Evolutionary conservation across 164 flowering plant species (phyloP).

Genomic region (Magnolia sinica): DNA sequence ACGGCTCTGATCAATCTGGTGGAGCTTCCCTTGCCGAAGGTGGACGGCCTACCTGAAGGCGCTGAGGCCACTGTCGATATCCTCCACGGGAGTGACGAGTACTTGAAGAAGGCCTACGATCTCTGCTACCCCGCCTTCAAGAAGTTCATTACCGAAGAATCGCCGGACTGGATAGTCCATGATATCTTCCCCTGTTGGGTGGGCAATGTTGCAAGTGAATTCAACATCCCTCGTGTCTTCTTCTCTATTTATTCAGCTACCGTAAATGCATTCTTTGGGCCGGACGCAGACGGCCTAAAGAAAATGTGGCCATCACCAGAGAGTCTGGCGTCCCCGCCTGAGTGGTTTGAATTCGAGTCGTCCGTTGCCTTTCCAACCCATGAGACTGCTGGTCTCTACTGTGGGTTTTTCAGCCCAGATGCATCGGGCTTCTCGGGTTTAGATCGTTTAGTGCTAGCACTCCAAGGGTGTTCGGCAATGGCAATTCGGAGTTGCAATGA

Average conservation of each 20-base stretch:
- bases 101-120: slow-evolving; percentile 32
- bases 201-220: slow-evolving; percentile 7
- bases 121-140: slow-evolving; percentile 3
- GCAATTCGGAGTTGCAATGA: background rate
- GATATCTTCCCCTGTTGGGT: slow-evolving; percentile 27
- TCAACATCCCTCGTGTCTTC: slow-evolving; percentile 9
- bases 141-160: slow-evolving; percentile 10
- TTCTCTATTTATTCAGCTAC: slow-evolving; percentile 18
- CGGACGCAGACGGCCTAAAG: slow-evolving; percentile 2
- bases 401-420: background rate
- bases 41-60: slow-evolving; percentile 16
- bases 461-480: background rate
- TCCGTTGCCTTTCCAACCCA: slow-evolving; percentile 9
- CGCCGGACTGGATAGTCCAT: slow-evolving; percentile 29
- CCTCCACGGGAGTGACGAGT: background rate
- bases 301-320: slow-evolving; percentile 12
- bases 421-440: background rate
- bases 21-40: slow-evolving; percentile 4
- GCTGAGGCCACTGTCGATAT: slow-evolving; percentile 34
- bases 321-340: slow-evolving; percentile 23
- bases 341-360: slow-evolving; percentile 35
- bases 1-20: background rate
- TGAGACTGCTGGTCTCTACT: background rate
- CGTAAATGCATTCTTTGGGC: too few relatives aligned
- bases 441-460: background rate